phyloP scores from a whole-genome alignment of 331 rosid genomes.

The Rhamnella rubrinervis region DNA sequence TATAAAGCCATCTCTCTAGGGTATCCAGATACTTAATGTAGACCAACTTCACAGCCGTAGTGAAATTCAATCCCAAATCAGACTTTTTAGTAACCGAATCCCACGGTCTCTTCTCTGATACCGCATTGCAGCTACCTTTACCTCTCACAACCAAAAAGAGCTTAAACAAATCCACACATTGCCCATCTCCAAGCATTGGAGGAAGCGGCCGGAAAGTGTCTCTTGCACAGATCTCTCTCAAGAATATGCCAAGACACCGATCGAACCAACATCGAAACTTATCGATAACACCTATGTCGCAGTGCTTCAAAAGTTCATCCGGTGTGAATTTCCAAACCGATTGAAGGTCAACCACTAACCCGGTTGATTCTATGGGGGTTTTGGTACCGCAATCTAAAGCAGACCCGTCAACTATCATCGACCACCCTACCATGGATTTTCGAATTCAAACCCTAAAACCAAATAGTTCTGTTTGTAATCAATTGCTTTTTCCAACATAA shows the following conservation, averaged over 20 bases:
- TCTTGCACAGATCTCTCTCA: constrained; percentile 28
- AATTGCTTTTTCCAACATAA: constrained; percentile 7
- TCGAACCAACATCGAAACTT: constrained; percentile 40
- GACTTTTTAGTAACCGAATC: constrained; percentile 52
- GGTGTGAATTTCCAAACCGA: constrained; percentile 12
- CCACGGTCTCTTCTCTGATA: constrained; percentile 50
- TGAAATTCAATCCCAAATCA: constrained; percentile 39
- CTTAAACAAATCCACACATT: constrained; percentile 52
- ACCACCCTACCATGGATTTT: constrained; percentile 58
- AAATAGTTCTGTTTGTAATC: constrained; percentile 21
- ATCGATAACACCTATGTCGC: constrained; percentile 18
- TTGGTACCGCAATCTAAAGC: constrained; percentile 20
- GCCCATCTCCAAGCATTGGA: constrained; percentile 52
- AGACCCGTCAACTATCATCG: constrained; percentile 31
- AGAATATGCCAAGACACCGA: constrained; percentile 23
- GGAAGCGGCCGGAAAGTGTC: constrained; percentile 23
- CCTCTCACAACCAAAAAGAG: constrained; percentile 52
- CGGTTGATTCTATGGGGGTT: constrained; percentile 18
- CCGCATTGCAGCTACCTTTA: constrained; percentile 66
- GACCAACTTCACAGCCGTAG: constrained; percentile 48
- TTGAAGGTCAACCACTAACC: constrained; percentile 25
- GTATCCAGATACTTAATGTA: constrained; percentile 49
- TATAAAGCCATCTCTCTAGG: constrained; percentile 46
- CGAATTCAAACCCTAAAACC: constrained; percentile 56
- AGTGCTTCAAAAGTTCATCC: constrained; percentile 5